Evolutionary conservation across 345 rosid genomes (phyloP).

Genomic region (Aurinia saxatilis): DNA sequence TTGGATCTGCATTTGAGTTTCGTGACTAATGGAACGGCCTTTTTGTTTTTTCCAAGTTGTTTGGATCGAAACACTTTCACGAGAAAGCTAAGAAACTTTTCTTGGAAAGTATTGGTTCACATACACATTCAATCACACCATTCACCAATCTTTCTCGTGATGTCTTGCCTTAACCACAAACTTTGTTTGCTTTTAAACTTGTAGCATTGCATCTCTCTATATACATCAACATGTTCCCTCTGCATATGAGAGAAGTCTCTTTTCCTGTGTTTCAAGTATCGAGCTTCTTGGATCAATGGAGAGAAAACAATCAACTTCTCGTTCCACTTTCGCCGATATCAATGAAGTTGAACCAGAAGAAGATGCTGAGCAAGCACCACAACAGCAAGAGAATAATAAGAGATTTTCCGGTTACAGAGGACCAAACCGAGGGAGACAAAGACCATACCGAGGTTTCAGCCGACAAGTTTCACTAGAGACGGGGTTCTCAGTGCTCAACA

Average conservation of each 20-base stretch:
- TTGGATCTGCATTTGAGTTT: slow-evolving; percentile 12
- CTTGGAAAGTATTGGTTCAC: slow-evolving; percentile 18
- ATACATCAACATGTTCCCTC: slow-evolving; percentile 19
- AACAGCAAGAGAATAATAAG: slow-evolving; percentile 27
- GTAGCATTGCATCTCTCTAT: slow-evolving; percentile 7
- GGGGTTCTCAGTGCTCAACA: slow-evolving; percentile 61
- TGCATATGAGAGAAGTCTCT: background rate
- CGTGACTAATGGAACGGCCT: slow-evolving; percentile 21
- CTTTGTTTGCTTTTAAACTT: background rate
- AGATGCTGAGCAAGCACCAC: slow-evolving; percentile 27
- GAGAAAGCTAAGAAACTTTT: slow-evolving; percentile 24
- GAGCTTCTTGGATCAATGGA: slow-evolving; percentile 9
- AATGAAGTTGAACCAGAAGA: slow-evolving; percentile 59
- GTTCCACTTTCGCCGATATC: slow-evolving; percentile 54
- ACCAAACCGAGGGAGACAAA: slow-evolving; percentile 31
- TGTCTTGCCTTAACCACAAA: slow-evolving; percentile 15
- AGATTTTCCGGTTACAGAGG: slow-evolving; percentile 38
- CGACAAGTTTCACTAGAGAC: slow-evolving; percentile 87
- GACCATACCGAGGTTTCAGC: slow-evolving; percentile 40
- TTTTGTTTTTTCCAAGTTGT: slow-evolving; percentile 24
- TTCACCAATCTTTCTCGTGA: slow-evolving; percentile 25
- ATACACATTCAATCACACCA: slow-evolving; percentile 19
- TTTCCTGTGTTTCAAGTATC: slow-evolving; percentile 5
- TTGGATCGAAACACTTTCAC: slow-evolving; percentile 25
- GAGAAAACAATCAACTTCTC: slow-evolving; percentile 16